phyloP scores from a whole-genome alignment of 2,329 filamentous ascomycete species.

The Cyclaneusma minus region DNA sequence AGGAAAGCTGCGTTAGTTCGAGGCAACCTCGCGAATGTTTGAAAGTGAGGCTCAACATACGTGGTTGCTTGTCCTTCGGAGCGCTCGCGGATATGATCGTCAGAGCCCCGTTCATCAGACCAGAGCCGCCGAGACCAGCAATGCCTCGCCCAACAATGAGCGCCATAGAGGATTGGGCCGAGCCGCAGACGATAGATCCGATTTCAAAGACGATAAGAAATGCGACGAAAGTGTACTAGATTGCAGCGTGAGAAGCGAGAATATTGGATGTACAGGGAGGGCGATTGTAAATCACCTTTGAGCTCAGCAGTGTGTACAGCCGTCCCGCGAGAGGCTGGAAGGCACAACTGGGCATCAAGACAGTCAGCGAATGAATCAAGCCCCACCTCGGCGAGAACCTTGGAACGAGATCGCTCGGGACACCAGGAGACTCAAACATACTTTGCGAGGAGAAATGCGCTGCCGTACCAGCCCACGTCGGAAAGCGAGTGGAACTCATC shows the following conservation, averaged over 20 bases:
- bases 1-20: too few species aligned
- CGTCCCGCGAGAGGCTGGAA: slow-evolving; percentile 34
- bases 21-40: too few species aligned
- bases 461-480: slow-evolving; percentile 37
- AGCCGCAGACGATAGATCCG: not conserved
- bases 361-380: too few species aligned
- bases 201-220: slow-evolving; percentile 4
- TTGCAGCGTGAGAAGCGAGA: slow-evolving; percentile 17
- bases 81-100: too few species aligned
- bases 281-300: slow-evolving; percentile 13
- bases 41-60: too few species aligned
- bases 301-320: slow-evolving; percentile 26
- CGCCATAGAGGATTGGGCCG: not conserved
- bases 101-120: not conserved
- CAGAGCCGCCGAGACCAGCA: slow-evolving; percentile 1
- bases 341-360: slow-evolving; percentile 29
- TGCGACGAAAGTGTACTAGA: slow-evolving; percentile 5
- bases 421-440: slow-evolving; percentile 5
- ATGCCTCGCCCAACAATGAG: slow-evolving; percentile 1
- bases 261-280: not conserved
- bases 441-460: slow-evolving; percentile 26
- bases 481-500: slow-evolving; percentile 29
- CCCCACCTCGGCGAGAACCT: too few species aligned
- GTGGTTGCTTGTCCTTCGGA: too few species aligned
- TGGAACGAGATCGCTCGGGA: slow-evolving; percentile 6